These are phyloP conservation scores for Malassezia equina DNA, from an alignment of 1,284 basidiomycete species.

Conservation along the genomic window DNA sequence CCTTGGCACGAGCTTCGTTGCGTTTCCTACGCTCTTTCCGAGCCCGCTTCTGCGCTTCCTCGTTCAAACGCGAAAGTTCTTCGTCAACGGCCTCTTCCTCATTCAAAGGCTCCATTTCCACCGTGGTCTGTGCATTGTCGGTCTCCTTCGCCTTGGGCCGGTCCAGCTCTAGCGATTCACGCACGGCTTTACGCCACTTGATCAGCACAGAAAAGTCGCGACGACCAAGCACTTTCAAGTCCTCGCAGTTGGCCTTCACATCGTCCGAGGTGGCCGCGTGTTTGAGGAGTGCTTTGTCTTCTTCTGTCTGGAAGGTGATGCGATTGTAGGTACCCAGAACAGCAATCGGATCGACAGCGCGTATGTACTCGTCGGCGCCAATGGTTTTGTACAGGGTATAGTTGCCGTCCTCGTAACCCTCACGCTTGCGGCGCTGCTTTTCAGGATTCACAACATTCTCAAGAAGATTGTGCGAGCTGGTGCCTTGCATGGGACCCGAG, in stretches of 20 bases:
- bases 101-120: constrained; percentile 56
- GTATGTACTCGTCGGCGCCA: constrained; percentile 66
- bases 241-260: constrained; percentile 69
- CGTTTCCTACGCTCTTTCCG: constrained; percentile 68
- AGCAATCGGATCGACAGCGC: constrained; percentile 54
- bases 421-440: constrained; percentile 83
- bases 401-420: constrained; percentile 92
- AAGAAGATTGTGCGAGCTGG: constrained; percentile 38
- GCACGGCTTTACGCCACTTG: constrained; percentile 63
- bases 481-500: constrained; percentile 14
- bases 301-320: constrained; percentile 62
- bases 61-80: constrained; percentile 72
- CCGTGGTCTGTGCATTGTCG: constrained; percentile 48
- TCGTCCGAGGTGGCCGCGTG: constrained; percentile 56
- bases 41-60: constrained; percentile 67
- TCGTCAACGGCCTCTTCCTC: constrained; percentile 56
- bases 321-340: constrained; percentile 73
- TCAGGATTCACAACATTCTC: constrained; percentile 90
- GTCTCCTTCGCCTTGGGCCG: constrained; percentile 20
- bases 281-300: constrained; percentile 66
- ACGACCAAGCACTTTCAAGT: constrained; percentile 94
- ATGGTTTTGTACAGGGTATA: constrained; percentile 76
- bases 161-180: constrained; percentile 58
- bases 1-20: constrained; percentile 78
- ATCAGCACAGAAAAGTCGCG: constrained; percentile 88